Percentiles rank a stretch among this genome's conserved stretches.
These are phyloP conservation scores for Fusarium penzigii DNA, from an alignment of 2,329 filamentous ascomycete genomes.

Conservation along the genomic window DNA sequence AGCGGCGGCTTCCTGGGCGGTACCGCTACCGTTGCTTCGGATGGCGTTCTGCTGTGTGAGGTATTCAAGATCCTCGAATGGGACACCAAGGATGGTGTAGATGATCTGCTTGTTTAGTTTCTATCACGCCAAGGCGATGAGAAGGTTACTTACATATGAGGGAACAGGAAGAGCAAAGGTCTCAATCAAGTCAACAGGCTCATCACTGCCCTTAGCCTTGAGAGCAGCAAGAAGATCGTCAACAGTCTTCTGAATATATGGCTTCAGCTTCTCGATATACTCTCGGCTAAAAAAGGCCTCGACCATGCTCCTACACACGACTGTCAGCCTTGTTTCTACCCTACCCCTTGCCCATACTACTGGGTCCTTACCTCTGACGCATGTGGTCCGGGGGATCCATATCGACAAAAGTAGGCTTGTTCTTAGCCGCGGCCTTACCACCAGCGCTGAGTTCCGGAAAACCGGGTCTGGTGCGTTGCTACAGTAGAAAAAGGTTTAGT, in stretches of 20 bases:
- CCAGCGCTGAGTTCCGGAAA: constrained; percentile 50
- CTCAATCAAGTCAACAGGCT: constrained; percentile 47
- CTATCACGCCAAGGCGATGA: constrained; percentile 2
- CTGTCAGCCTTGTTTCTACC: neutral
- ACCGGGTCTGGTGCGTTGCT: constrained; percentile 43
- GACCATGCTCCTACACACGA: constrained; percentile 43
- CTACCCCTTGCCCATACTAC: neutral
- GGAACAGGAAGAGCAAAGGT: constrained; percentile 50
- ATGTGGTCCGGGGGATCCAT: constrained; percentile 52
- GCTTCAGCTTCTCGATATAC: constrained; percentile 41
- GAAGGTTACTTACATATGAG: constrained; percentile 39
- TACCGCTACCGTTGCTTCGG: constrained; percentile 48
- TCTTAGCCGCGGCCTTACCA: constrained; percentile 49
- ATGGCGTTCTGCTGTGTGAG: constrained; percentile 49
- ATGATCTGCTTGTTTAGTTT: constrained; percentile 42
- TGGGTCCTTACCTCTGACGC: constrained; percentile 39
- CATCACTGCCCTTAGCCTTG: constrained; percentile 35
- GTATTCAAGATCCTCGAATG: constrained; percentile 47
- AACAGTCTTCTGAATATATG: constrained; percentile 48
- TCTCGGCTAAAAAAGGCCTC: constrained; percentile 43
- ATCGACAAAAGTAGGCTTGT: constrained; percentile 51
- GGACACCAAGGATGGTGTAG: constrained; percentile 51
- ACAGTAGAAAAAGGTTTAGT: too few relatives aligned
- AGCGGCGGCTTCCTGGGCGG: constrained; percentile 45
- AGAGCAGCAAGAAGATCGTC: constrained; percentile 43